Evolutionary conservation across 345 rosid genomes (phyloP).

Genomic region (Arabis alpina): DNA sequence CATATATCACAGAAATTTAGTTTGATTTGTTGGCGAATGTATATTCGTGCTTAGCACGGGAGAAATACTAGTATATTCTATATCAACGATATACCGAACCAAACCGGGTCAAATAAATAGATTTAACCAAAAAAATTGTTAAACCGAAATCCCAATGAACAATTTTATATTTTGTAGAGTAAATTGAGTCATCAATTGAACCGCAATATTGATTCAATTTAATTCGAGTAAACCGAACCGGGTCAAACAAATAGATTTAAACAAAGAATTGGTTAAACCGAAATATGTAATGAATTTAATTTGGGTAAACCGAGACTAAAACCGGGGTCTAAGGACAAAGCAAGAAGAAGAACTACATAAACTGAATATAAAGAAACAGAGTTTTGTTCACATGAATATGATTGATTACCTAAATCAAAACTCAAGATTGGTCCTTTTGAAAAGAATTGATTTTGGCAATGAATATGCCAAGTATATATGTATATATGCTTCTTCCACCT

Average conservation of each 20-base stretch:
- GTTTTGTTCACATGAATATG: constrained; percentile 17
- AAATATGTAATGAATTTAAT: neutral
- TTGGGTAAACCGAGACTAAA: constrained; percentile 20
- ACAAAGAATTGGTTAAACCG: neutral
- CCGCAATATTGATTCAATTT: neutral
- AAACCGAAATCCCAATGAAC: neutral
- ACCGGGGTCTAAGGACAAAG: neutral
- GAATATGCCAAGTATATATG: constrained; percentile 26
- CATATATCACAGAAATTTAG: too few species aligned
- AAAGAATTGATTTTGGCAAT: constrained; percentile 29
- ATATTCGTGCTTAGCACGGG: too few species aligned
- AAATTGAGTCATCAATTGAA: neutral
- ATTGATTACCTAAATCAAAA: constrained; percentile 19
- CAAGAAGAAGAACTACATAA: constrained; percentile 27
- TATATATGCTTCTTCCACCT: constrained; percentile 21
- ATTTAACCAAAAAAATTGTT: too few species aligned
- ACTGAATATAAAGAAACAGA: neutral
- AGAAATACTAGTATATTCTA: too few species aligned
- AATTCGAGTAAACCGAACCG: too few species aligned
- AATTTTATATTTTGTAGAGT: neutral
- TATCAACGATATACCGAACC: constrained; percentile 3
- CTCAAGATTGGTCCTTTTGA: constrained; percentile 18
- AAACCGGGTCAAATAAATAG: neutral
- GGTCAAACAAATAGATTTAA: too few species aligned
- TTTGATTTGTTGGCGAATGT: too few species aligned